Evolutionary conservation across 257 asterid species (phyloP).

Genomic region (Nyctanthes arbortristis): DNA sequence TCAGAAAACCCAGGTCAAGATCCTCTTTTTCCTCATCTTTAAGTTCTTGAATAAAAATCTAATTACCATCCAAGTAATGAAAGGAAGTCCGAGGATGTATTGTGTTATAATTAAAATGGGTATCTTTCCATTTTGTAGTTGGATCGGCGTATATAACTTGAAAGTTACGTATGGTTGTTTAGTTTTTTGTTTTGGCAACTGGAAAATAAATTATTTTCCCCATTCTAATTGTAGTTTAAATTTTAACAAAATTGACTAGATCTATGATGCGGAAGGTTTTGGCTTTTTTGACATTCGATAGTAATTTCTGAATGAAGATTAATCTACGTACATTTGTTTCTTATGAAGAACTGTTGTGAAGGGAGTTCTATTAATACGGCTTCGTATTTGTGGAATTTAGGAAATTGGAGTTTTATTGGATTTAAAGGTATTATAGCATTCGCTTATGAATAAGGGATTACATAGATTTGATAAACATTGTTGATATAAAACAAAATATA

Average conservation of each 20-base stretch:
- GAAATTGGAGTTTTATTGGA: neutral
- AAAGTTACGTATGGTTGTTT: neutral
- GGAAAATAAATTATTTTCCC: neutral
- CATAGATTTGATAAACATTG: neutral
- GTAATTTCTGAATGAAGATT: neutral
- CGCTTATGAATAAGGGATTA: neutral
- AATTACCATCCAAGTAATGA: neutral
- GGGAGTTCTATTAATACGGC: neutral
- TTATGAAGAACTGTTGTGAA: too few relatives aligned
- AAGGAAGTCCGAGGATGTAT: neutral
- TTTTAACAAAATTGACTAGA: neutral
- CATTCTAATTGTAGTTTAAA: neutral
- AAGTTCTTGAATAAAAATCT: neutral
- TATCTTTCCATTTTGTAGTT: neutral
- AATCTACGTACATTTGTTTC: too few relatives aligned
- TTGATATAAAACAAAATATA: neutral
- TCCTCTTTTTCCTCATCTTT: neutral
- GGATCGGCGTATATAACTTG: neutral
- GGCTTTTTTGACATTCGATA: neutral
- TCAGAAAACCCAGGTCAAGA: constrained; percentile 23
- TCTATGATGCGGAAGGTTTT: neutral
- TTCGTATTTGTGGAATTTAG: neutral
- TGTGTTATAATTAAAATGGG: neutral
- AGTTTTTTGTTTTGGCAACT: neutral
- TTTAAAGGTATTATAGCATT: neutral